Conservation (phyloP, 2,329 filamentous ascomycete species). For the Leptographium galeiforme region DNA sequence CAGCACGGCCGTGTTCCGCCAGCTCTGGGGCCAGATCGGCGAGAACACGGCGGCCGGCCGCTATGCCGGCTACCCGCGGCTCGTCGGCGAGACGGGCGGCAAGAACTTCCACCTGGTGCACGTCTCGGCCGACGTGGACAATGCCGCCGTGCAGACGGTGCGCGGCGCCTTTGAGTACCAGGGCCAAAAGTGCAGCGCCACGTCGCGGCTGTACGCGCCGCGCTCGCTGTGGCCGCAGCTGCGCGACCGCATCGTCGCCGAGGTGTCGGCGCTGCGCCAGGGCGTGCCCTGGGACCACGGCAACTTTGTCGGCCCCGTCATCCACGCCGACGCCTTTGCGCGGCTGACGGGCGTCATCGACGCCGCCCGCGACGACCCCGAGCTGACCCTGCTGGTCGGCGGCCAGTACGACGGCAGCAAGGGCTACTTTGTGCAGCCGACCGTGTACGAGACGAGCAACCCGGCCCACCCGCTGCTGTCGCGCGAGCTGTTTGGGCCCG, state of each 20-base stretch:
- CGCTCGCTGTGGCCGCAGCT: slow-evolving; percentile 25
- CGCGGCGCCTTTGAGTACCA: slow-evolving; percentile 36
- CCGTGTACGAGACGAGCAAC: slow-evolving; percentile 28
- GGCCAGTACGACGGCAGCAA: slow-evolving; percentile 27
- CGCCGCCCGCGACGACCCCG: slow-evolving; percentile 25
- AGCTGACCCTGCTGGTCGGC: slow-evolving; percentile 29
- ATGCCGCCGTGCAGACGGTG: slow-evolving; percentile 31
- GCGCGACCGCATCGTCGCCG: slow-evolving; percentile 23
- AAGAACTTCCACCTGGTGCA: slow-evolving; percentile 41
- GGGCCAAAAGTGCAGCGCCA: slow-evolving; percentile 36
- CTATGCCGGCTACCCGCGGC: slow-evolving; percentile 58
- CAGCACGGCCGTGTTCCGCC: slow-evolving; percentile 81
- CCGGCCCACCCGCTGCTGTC: slow-evolving; percentile 30
- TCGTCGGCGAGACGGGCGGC: slow-evolving; percentile 37
- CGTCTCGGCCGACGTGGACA: slow-evolving; percentile 29
- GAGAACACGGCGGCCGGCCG: slow-evolving; percentile 66
- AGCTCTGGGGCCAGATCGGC: slow-evolving; percentile 77
- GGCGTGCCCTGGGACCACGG: slow-evolving; percentile 18
- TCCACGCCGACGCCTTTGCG: slow-evolving; percentile 31
- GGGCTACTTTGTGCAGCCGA: slow-evolving; percentile 33
- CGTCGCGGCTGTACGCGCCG: slow-evolving; percentile 42
- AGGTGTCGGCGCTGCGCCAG: slow-evolving; percentile 19
- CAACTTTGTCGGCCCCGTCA: slow-evolving; percentile 35
- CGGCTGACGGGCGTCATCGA: slow-evolving; percentile 32
- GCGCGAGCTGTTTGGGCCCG: slow-evolving; percentile 34